Base-by-base conservation (phyloP, 441 rosid genomes). In the Aquilaria agallochum region DNA sequence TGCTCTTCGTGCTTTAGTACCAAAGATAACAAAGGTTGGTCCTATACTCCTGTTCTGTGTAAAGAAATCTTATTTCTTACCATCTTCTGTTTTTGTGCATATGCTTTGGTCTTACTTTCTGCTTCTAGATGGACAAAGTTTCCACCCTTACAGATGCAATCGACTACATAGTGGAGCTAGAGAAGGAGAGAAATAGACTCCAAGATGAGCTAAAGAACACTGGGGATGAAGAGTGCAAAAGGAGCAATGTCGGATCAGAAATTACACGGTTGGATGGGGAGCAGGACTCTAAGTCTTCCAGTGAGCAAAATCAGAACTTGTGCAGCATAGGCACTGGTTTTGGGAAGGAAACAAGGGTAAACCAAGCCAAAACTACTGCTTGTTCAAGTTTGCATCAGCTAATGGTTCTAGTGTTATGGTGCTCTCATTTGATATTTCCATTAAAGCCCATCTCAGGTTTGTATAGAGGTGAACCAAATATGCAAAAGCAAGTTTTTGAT, bases 1-100 rank as follows among this genome's bases (percentile, higher is more conserved):
- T 56, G 67, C 83, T 56, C 66, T 93, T 49, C 86, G 97, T n/a
- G 69, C 87, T 20, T 45, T 83, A 20, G 97, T 90, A 55, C 98
- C 95, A 33, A 88, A 80, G 31, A 83, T 93, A 66, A 71, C 96
- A 72, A 90, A 93, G 92, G 98, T 92, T 59, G 27, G 63, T 33
- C 20, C 31, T 13, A 58, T 58, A 46, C 57, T 12, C 40, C 59
- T 53, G 42, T 63, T 2, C 12, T 31, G 32, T 50, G 7, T 8
- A 20, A 13, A 36, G 34, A 36, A 15, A 54, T 51, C 13, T 36
- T 44, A 46, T 56, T 11, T 55, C 46, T 42, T 59, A 11, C 50
- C 4, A 40, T 53, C 12, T 12, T 53, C 32, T 5, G 40, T 65
- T 3, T 20, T 56, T 50, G 53, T 51, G 27, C 2, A 54, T 51